Conservation (phyloP, 2,329 filamentous ascomycete species). For the Fusarium decemcellulare region DNA sequence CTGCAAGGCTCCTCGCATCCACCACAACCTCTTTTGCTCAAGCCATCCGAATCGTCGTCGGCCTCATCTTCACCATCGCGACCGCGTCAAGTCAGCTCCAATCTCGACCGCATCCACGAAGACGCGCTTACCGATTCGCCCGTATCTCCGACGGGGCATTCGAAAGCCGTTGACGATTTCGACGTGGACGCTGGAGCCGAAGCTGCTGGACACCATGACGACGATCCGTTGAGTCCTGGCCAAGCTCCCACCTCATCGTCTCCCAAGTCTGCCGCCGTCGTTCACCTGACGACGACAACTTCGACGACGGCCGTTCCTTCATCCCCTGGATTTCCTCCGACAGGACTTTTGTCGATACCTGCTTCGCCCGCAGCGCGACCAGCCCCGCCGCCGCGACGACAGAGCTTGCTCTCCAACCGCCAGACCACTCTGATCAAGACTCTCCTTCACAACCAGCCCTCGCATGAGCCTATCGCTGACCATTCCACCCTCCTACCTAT, state of each 20-base stretch:
- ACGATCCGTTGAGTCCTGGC: conserved; percentile 46
- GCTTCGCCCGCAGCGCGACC: conserved; percentile 35
- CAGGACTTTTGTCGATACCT: conserved; percentile 27
- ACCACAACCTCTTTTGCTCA: conserved; percentile 39
- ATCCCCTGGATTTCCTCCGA: conserved; percentile 42
- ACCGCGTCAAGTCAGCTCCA: conserved; percentile 39
- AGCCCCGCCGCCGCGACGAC: conserved; percentile 45
- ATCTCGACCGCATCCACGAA: conserved; percentile 47
- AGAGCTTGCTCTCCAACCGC: conserved; percentile 56
- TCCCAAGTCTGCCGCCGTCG: conserved; percentile 28
- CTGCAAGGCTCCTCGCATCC: conserved; percentile 35
- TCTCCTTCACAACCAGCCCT: conserved; percentile 46
- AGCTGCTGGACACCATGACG: conserved; percentile 44
- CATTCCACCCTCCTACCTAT: conserved; percentile 50
- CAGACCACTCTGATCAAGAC: conserved; percentile 52
- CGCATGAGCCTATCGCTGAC: conserved; percentile 40
- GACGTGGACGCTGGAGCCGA: conserved; percentile 38
- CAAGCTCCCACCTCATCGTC: conserved; percentile 39
- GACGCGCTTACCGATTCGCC: conserved; percentile 30
- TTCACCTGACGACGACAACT: conserved; percentile 39
- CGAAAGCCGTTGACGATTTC: conserved; percentile 35
- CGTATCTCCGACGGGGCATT: conserved; percentile 27
- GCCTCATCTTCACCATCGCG: conserved; percentile 38
- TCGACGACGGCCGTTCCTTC: conserved; percentile 58
- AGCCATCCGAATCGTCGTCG: conserved; percentile 34